phyloP scores from a whole-genome alignment of 805 yeast species.

The Nakazawaea peltata region DNA sequence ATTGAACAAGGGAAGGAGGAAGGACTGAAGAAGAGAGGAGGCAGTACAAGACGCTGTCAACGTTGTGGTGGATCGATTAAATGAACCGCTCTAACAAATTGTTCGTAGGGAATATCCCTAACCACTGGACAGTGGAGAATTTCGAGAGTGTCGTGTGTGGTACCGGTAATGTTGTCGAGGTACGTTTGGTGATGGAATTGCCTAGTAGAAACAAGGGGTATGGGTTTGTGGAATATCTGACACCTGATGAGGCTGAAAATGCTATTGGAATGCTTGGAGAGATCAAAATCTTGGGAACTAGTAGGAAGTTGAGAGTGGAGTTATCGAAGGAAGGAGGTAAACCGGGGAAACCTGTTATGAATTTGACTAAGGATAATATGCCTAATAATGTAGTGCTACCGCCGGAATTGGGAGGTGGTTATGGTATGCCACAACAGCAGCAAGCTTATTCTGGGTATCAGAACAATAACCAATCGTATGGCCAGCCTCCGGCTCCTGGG shows the following conservation, averaged over 20 bases:
- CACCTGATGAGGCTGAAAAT: slow-evolving; percentile 42
- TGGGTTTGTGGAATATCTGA: slow-evolving; percentile 52
- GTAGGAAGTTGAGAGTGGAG: slow-evolving; percentile 47
- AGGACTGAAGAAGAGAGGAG: too few relatives aligned
- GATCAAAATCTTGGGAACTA: slow-evolving; percentile 33
- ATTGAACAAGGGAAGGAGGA: too few relatives aligned
- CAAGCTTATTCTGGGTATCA: slow-evolving; percentile 6
- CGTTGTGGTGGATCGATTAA: too few relatives aligned
- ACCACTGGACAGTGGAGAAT: slow-evolving; percentile 61
- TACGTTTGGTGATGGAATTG: slow-evolving; percentile 52
- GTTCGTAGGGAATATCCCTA: slow-evolving; percentile 58
- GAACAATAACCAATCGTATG: neutral
- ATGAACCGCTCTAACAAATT: too few relatives aligned
- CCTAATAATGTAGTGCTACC: slow-evolving; percentile 57
- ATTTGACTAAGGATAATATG: slow-evolving; percentile 34
- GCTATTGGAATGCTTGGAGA: slow-evolving; percentile 38
- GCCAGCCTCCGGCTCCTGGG: neutral
- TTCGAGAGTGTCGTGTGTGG: slow-evolving; percentile 64
- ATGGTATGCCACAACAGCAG: slow-evolving; percentile 10
- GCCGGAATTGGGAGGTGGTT: slow-evolving; percentile 29
- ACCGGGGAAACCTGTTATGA: slow-evolving; percentile 32
- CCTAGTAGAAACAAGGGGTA: slow-evolving; percentile 59
- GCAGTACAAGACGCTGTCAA: too few relatives aligned
- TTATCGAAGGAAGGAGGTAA: slow-evolving; percentile 49
- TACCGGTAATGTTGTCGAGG: slow-evolving; percentile 62